These are phyloP conservation scores for Fusarium siculi DNA, from an alignment of 2,329 filamentous ascomycete genomes.

Conservation along the genomic window DNA sequence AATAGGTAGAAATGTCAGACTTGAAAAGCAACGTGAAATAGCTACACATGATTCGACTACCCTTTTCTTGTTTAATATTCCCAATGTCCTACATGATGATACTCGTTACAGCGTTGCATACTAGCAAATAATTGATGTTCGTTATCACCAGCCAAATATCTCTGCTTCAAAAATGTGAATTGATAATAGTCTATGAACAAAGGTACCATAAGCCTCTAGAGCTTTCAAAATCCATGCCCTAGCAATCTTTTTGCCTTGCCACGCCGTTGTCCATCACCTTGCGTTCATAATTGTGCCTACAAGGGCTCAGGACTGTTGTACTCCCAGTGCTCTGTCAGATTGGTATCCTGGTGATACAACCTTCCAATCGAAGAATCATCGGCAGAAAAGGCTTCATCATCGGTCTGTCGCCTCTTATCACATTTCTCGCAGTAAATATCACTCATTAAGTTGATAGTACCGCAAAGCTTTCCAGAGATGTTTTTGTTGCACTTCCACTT, in stretches of 20 bases:
- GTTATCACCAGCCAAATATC: neutral
- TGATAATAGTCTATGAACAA: neutral
- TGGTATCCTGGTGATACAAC: neutral
- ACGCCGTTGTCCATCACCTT: neutral
- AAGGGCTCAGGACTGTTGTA: neutral
- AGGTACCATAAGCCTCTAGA: too few relatives aligned
- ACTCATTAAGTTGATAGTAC: neutral
- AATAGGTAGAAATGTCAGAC: neutral
- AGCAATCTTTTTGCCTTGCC: accelerated
- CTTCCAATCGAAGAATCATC: neutral
- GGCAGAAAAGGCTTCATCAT: neutral
- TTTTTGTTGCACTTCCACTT: conserved; percentile 14
- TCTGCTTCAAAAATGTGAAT: neutral
- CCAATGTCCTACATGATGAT: neutral
- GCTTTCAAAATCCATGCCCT: accelerated
- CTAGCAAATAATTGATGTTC: neutral
- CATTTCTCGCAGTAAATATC: neutral
- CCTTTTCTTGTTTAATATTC: neutral
- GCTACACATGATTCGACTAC: accelerated
- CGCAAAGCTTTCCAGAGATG: neutral
- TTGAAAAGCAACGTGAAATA: too few relatives aligned
- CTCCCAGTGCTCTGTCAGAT: neutral
- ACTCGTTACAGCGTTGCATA: too few relatives aligned
- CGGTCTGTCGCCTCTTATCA: neutral
- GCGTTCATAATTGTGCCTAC: neutral